These are phyloP conservation scores for Cryptococcus sp. DNA, from an alignment of 1,284 basidiomycete species.

Conservation along the genomic window DNA sequence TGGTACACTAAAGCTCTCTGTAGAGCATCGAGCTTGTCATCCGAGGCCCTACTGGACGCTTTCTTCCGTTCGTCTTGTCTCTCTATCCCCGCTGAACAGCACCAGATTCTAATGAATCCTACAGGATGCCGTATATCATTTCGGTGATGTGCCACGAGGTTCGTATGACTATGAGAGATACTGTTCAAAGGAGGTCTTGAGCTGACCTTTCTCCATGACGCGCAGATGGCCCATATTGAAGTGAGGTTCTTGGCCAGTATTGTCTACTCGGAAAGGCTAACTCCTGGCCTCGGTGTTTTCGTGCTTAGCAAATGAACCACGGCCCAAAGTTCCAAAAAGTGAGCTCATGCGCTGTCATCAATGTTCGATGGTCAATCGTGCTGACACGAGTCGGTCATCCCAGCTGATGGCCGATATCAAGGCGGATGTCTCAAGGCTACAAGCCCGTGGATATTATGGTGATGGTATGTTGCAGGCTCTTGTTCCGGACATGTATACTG, in stretches of 20 bases:
- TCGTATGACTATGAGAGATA: constrained; percentile 4
- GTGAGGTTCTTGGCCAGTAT: constrained; percentile 13
- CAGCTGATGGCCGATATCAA: constrained; percentile 46
- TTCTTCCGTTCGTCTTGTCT: constrained; percentile 33
- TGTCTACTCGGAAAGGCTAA: background rate
- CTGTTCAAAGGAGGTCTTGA: background rate
- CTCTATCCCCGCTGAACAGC: background rate
- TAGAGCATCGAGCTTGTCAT: constrained; percentile 50
- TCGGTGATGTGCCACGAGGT: constrained; percentile 50
- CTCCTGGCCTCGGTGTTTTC: too few relatives aligned
- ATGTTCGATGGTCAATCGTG: too few relatives aligned
- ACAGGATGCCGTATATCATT: constrained; percentile 37
- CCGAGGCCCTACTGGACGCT: constrained; percentile 41
- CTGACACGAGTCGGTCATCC: constrained; percentile 5
- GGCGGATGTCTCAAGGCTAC: constrained; percentile 39
- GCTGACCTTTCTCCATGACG: background rate
- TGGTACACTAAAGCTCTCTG: background rate
- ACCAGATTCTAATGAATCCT: background rate
- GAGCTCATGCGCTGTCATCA: background rate
- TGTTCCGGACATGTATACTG: too few relatives aligned
- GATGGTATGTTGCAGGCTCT: constrained; percentile 33
- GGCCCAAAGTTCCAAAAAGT: constrained; percentile 47
- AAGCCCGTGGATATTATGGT: constrained; percentile 43
- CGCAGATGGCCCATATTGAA: constrained; percentile 49
- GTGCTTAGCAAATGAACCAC: constrained; percentile 49